Conservation (phyloP, 805 yeast species). For the Yarrowia phangngaensis region DNA sequence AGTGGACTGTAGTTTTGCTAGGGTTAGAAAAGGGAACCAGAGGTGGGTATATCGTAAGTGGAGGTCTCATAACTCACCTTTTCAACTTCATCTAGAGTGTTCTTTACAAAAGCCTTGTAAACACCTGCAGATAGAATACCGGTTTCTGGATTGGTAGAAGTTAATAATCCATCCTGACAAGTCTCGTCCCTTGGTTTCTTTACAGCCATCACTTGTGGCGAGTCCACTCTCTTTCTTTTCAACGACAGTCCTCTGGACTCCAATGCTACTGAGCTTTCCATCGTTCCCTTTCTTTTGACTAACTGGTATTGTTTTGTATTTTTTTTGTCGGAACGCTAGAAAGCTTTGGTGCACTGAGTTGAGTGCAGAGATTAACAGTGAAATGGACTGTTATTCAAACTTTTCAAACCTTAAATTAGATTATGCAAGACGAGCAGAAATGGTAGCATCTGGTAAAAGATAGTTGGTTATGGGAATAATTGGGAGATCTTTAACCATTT, state of each 20-base stretch:
- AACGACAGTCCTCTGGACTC: conserved; percentile 26
- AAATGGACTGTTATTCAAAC: conserved; percentile 11
- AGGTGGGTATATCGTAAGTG: background rate
- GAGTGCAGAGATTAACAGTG: background rate
- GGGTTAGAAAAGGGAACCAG: conserved; percentile 3
- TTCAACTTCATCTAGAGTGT: conserved; percentile 69
- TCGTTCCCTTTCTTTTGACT: background rate
- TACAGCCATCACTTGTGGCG: conserved; percentile 21
- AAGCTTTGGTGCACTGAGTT: conserved; percentile 8
- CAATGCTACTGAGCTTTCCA: conserved; percentile 26
- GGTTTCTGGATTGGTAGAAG: conserved; percentile 6
- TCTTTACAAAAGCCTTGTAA: conserved; percentile 47
- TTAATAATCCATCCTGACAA: conserved; percentile 11
- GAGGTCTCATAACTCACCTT: conserved; percentile 42
- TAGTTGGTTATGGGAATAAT: no score
- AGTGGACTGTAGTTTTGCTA: conserved; percentile 53
- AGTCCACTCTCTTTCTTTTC: conserved; percentile 24
- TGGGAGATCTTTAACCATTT: no score
- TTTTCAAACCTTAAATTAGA: conserved; percentile 19
- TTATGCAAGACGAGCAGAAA: conserved; percentile 21
- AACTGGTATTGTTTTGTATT: no score
- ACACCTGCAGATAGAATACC: conserved; percentile 28
- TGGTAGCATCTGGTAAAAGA: background rate
- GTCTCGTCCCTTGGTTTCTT: conserved; percentile 24
- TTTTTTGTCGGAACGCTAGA: background rate